Conservation (phyloP, 192 early-diverging fungal genomes). For the Haplosporangium gracile region DNA sequence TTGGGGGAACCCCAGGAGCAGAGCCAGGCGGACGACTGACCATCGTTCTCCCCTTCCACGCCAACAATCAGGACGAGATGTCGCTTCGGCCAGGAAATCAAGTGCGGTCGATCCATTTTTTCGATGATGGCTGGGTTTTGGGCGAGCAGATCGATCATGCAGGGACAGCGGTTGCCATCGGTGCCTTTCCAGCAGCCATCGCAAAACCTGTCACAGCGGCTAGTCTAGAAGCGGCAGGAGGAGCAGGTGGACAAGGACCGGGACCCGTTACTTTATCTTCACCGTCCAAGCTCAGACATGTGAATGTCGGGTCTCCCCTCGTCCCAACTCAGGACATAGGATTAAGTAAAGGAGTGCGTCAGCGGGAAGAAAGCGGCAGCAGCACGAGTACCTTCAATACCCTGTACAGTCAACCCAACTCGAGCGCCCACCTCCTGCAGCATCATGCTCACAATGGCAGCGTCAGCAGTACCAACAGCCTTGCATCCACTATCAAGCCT, state of each 20-base stretch:
- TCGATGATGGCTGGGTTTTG: slow-evolving; percentile 51
- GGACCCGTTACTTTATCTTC: slow-evolving; percentile 21
- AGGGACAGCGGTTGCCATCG: slow-evolving; percentile 24
- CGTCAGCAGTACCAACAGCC: slow-evolving; percentile 22
- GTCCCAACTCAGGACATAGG: slow-evolving; percentile 43
- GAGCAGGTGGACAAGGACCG: neutral
- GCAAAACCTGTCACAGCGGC: slow-evolving; percentile 36
- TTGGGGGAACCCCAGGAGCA: slow-evolving; percentile 19
- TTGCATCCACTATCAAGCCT: slow-evolving; percentile 38
- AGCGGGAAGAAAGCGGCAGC: slow-evolving; percentile 33
- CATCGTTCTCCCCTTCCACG: slow-evolving; percentile 37
- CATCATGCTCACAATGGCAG: slow-evolving; percentile 27
- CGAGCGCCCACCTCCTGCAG: slow-evolving; percentile 39
- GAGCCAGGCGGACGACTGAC: slow-evolving; percentile 40
- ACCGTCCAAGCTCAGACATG: slow-evolving; percentile 40
- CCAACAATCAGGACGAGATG: slow-evolving; percentile 34
- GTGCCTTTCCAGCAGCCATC: slow-evolving; percentile 29
- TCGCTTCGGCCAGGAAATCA: slow-evolving; percentile 52
- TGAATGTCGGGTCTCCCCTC: slow-evolving; percentile 30
- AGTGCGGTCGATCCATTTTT: slow-evolving; percentile 42
- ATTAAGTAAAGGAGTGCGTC: slow-evolving; percentile 21
- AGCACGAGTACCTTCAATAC: slow-evolving; percentile 41
- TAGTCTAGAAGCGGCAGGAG: slow-evolving; percentile 16
- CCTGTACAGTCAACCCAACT: slow-evolving; percentile 53
- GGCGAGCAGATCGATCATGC: slow-evolving; percentile 55